Evolutionary conservation across 805 yeast genomes (phyloP), one percentile per base, ranked within the genome.

Genomic region (Teunomyces tritomae): DNA sequence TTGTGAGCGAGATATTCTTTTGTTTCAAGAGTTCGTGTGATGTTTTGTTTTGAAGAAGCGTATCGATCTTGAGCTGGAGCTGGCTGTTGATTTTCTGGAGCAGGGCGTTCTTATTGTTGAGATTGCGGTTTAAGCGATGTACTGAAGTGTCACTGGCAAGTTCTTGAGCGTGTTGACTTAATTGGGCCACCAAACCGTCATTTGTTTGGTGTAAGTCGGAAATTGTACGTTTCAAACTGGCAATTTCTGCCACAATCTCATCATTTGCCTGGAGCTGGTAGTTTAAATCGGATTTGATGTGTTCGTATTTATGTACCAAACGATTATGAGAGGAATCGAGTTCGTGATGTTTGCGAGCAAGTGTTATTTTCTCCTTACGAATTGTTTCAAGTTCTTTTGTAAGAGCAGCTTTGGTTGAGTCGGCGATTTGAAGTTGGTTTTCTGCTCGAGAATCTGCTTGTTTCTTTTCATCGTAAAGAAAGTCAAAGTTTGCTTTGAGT

Each of bases 11-110:
- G 0, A 58, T 51, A 46, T 79, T 82, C 50, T 84, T 85, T 51
- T 80, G 84, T 53, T 76, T 79, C 29, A 84, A 63, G 8, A 84
- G 57, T 54, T 80, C 85, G 5, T 65, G 61, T 24, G 78, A 74
- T 50, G 79, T 69, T 49, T 73, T 71, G 50, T 77, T 64, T 51
- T 78, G 78, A 20, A 81, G 65, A 8, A 70, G 67, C 51, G 75
- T 74, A 48, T 85, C 71, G 34, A 80, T 76, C 49, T 73, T 77
- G 17, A 80, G 67, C 57, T 84, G 82, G 6, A 74, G 67, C 44
- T 82, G 66, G 50, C 80, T 78, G 51, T 78, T 76, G 4, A 72
- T 68, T 51, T 84, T 89, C 41, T 67, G 73, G 20, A 73, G 51
- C 33, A 59, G 63, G 10, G 62, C 49, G 77, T 60, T 64, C 41